phyloP scores from a whole-genome alignment of 139 green algal species.

The Deuterostichococcus epilithicus region DNA sequence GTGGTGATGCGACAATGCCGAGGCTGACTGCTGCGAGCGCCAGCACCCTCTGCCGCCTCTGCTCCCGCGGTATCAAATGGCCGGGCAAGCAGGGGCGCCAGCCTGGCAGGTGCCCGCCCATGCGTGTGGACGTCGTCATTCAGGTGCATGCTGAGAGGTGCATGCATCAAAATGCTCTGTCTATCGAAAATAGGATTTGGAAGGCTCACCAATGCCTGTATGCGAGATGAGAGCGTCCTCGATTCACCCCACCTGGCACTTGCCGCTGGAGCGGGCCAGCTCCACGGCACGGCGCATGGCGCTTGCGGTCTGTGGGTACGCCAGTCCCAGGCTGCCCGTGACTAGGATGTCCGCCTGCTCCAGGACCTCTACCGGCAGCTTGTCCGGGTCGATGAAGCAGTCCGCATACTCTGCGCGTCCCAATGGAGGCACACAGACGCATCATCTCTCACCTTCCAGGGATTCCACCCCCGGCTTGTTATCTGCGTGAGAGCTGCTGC shows the following conservation, averaged over 20 bases:
- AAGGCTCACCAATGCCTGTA: not conserved
- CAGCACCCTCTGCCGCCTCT: too few species aligned
- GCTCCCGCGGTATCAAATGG: too few species aligned
- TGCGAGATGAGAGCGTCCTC: not conserved
- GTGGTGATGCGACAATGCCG: too few species aligned
- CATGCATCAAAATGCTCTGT: too few species aligned
- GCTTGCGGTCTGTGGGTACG: conserved; percentile 47
- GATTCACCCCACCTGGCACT: not conserved
- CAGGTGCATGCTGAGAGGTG: too few species aligned
- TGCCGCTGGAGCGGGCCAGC: conserved; percentile 20
- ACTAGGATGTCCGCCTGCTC: conserved; percentile 54
- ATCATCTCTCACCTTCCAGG: not conserved
- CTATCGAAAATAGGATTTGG: too few species aligned
- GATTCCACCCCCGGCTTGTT: not conserved
- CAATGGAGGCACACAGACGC: too few species aligned
- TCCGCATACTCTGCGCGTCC: conserved; percentile 70
- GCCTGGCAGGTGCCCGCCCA: too few species aligned
- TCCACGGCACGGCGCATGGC: conserved; percentile 57
- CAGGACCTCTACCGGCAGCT: conserved; percentile 50
- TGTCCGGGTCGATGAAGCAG: conserved; percentile 56
- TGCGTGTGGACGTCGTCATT: too few species aligned
- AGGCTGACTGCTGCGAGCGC: too few species aligned
- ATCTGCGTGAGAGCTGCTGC: too few species aligned
- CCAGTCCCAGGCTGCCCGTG: conserved; percentile 79
- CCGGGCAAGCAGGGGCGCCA: too few species aligned